Evolutionary conservation across 2,329 filamentous ascomycete genomes (phyloP).

Genomic region (Pestalotiopsis sp.): DNA sequence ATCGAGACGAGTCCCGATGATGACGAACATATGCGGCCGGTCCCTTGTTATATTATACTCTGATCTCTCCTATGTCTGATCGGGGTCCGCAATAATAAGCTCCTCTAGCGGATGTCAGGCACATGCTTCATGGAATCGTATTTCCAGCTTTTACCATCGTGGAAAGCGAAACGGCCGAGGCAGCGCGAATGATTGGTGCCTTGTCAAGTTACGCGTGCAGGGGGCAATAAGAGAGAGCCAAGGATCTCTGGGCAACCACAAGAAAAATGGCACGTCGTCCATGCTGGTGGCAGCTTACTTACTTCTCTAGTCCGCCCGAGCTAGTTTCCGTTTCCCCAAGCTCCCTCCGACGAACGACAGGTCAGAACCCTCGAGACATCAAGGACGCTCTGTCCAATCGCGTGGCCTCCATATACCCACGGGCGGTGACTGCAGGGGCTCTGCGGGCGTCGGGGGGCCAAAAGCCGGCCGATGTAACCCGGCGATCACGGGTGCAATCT

Average conservation of each 20-base stretch:
- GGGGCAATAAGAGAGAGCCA: neutral
- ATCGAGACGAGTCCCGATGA: neutral
- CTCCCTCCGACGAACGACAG: neutral
- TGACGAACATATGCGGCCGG: slow-evolving; percentile 2
- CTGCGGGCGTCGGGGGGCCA: neutral
- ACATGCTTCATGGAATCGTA: neutral
- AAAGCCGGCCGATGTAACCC: neutral
- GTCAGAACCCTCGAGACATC: neutral
- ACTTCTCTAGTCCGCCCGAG: neutral
- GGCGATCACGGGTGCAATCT: neutral
- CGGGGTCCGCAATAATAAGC: neutral
- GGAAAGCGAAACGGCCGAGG: neutral
- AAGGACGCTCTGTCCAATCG: neutral
- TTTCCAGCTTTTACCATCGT: neutral
- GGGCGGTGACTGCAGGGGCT: neutral
- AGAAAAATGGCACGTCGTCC: neutral
- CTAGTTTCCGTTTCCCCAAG: neutral
- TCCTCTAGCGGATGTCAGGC: neutral
- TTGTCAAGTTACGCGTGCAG: neutral
- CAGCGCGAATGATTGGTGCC: neutral
- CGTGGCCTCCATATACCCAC: neutral
- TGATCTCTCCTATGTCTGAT: neutral
- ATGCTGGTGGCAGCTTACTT: neutral
- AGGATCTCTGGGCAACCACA: neutral
- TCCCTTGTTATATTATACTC: neutral